phyloP scores from a whole-genome alignment of 345 rosid species.

The Eucalyptus shirleyi region DNA sequence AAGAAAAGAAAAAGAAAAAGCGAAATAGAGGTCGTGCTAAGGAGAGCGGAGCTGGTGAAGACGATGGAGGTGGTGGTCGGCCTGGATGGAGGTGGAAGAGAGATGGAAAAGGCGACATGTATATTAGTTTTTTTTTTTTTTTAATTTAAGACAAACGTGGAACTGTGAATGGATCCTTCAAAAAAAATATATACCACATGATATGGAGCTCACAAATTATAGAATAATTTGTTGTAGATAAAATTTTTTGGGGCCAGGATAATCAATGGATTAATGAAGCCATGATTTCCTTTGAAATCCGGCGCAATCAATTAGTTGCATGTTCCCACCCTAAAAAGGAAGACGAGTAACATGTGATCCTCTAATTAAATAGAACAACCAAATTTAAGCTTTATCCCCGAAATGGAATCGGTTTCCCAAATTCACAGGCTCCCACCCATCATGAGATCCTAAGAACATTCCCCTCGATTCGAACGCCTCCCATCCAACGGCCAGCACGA shows the following conservation, averaged over 20 bases:
- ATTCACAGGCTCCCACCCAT: neutral
- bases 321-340: neutral
- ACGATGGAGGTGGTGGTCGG: no score
- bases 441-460: neutral
- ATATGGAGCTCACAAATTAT: neutral
- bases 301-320: neutral
- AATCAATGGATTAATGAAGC: neutral
- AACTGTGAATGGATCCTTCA: neutral
- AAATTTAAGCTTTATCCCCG: neutral
- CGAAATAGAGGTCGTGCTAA: neutral
- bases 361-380: neutral
- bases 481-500: neutral
- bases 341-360: neutral
- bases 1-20: neutral
- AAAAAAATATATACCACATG: neutral
- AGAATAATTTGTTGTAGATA: accelerated
- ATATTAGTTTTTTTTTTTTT: neutral
- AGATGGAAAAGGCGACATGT: neutral
- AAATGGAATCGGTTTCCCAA: neutral
- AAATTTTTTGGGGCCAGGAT: accelerated
- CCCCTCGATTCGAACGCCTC: neutral
- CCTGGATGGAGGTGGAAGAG: neutral
- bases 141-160: accelerated
- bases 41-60: neutral
- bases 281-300: neutral